These are phyloP conservation scores for Linum usitatissimum DNA, from an alignment of 345 rosid genomes.

Conservation along the genomic window DNA sequence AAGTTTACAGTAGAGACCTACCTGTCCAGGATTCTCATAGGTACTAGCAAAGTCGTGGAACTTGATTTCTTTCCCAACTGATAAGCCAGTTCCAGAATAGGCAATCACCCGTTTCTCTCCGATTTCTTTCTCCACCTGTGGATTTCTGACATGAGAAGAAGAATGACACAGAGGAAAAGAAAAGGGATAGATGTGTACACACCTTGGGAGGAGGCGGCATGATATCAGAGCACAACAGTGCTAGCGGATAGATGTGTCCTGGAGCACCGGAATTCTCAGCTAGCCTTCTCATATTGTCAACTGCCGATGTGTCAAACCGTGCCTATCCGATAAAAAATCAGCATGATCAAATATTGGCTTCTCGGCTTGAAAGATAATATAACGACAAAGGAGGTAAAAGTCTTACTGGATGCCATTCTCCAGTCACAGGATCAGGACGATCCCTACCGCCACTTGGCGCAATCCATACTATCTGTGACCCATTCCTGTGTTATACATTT, in stretches of 20 bases:
- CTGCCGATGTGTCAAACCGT: conserved; percentile 78
- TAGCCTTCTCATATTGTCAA: conserved; percentile 90
- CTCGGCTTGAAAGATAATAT: not conserved
- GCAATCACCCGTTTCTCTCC: conserved; percentile 75
- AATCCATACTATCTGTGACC: conserved; percentile 80
- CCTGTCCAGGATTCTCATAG: conserved; percentile 64
- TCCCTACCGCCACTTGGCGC: conserved; percentile 99
- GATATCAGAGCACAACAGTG: conserved; percentile 71
- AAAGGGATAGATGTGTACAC: conserved; percentile 5
- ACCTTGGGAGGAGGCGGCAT: conserved; percentile 96
- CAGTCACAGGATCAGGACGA: conserved; percentile 74
- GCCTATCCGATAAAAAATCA: conserved; percentile 53
- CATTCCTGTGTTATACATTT: conserved; percentile 44
- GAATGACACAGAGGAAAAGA: conserved; percentile 12
- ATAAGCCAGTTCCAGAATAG: conserved; percentile 62
- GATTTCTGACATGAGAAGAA: conserved; percentile 11
- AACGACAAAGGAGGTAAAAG: not conserved
- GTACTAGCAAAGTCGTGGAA: conserved; percentile 43
- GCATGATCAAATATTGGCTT: conserved; percentile 15
- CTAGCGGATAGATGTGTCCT: conserved; percentile 70
- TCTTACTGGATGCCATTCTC: conserved; percentile 81
- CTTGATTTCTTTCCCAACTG: conserved; percentile 51
- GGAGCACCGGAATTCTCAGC: conserved; percentile 73
- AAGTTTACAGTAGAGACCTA: conserved; percentile 17
- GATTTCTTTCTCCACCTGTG: conserved; percentile 86